Conservation (phyloP, 805 yeast species). For the Candida verbasci region DNA sequence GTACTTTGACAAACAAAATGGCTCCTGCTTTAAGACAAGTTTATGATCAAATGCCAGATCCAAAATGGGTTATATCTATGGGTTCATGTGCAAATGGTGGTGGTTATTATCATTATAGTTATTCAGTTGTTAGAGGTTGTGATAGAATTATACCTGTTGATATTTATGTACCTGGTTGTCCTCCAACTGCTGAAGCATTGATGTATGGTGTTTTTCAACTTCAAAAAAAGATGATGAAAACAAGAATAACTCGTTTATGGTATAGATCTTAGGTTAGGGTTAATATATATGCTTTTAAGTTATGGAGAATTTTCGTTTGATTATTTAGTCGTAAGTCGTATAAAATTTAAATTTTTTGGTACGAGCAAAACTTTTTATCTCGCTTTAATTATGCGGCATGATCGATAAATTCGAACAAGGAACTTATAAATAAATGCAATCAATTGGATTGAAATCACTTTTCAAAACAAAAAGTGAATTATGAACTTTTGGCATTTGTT, state of each 20-base stretch:
- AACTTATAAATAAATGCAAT: no score
- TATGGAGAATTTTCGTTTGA: no score
- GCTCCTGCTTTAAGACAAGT: slow-evolving; percentile 92
- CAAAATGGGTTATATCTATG: slow-evolving; percentile 93
- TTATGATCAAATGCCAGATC: slow-evolving; percentile 92
- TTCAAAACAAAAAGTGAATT: no score
- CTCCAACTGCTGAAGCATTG: slow-evolving; percentile 87
- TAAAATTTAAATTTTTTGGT: no score
- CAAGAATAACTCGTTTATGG: slow-evolving; percentile 81
- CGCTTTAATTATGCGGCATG: no score
- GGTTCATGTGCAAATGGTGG: slow-evolving; percentile 95
- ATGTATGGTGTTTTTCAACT: slow-evolving; percentile 87
- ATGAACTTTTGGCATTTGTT: no score
- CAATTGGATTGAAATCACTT: no score
- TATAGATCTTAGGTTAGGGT: slow-evolving; percentile 52
- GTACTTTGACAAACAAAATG: slow-evolving; percentile 88
- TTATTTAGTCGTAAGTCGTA: no score
- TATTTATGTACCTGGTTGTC: slow-evolving; percentile 90
- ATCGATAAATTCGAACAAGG: no score
- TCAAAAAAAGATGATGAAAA: slow-evolving; percentile 85
- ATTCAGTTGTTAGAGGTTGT: slow-evolving; percentile 85
- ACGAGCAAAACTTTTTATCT: no score
- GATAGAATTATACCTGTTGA: slow-evolving; percentile 87
- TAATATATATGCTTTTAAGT: no score
- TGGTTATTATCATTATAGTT: slow-evolving; percentile 86